A percentile compares a stretch with the other conserved stretches of the same genome.
These are phyloP conservation scores for Mucor sp. DNA, from an alignment of 371 early-diverging fungal genomes.

Conservation along the genomic window DNA sequence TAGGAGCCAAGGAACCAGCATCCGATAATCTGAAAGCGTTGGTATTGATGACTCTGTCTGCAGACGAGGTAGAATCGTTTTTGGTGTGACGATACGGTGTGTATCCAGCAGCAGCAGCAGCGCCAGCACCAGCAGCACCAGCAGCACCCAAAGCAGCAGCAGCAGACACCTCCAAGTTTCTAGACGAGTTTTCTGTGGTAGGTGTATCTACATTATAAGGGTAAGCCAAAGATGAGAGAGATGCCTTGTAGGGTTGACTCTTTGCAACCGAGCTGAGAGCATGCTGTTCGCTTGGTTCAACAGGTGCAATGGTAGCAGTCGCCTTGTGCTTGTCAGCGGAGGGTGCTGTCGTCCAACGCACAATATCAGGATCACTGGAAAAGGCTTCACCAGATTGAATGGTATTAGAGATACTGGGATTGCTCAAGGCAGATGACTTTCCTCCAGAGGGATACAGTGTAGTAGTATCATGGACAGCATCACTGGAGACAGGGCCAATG, in stretches of 20 bases:
- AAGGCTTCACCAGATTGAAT: conserved; percentile 18
- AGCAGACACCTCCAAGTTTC: not conserved
- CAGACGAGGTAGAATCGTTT: not conserved
- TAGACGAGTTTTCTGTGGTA: not conserved
- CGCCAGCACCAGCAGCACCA: no score
- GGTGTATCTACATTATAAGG: not conserved
- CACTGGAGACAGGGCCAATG: conserved; percentile 21
- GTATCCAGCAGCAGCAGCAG: not conserved
- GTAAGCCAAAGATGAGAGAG: conserved; percentile 6
- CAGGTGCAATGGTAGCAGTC: not conserved
- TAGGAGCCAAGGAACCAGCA: conserved; percentile 12
- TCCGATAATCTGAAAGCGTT: conserved; percentile 18
- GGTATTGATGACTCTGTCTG: conserved; percentile 8
- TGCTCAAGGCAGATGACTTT: not conserved
- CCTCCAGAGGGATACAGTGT: not conserved
- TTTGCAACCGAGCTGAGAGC: not conserved
- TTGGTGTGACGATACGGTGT: not conserved
- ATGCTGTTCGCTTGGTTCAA: not conserved
- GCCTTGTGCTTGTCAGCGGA: not conserved
- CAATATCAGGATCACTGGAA: conserved; percentile 39
- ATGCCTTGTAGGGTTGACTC: conserved; percentile 9
- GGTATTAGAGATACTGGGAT: conserved; percentile 3
- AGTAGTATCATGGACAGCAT: not conserved
- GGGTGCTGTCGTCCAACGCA: conserved; percentile 38
- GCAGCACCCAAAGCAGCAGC: not conserved